These are phyloP conservation scores for Lichina pygmaea DNA, from an alignment of 495 filamentous ascomycete species.

Conservation along the genomic window DNA sequence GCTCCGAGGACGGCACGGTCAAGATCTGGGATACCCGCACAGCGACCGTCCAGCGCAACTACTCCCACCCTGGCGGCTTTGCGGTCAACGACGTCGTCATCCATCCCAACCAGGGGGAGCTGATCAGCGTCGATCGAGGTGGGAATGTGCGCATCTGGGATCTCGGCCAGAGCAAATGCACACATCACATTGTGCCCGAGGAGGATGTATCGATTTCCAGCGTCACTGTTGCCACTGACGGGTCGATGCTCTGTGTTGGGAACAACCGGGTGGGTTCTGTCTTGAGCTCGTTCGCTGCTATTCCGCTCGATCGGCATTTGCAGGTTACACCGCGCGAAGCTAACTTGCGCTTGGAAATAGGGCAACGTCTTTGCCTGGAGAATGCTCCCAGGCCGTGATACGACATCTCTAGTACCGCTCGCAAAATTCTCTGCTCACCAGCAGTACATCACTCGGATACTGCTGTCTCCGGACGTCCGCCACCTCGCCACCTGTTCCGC, in stretches of 20 bases:
- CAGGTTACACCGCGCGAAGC: not conserved
- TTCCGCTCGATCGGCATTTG: not conserved
- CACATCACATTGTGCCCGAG: conserved; percentile 86
- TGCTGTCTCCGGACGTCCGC: conserved; percentile 90
- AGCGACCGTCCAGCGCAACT: conserved; percentile 74
- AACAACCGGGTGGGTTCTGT: conserved; percentile 48
- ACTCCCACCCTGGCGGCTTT: conserved; percentile 38
- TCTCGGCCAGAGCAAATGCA: conserved; percentile 85
- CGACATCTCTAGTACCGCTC: conserved; percentile 70
- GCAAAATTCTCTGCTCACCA: conserved; percentile 82
- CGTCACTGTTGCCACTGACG: conserved; percentile 88
- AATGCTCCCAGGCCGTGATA: conserved; percentile 56
- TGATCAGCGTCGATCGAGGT: conserved; percentile 81
- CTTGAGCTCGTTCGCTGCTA: no score
- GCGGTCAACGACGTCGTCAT: conserved; percentile 93
- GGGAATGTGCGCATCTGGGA: conserved; percentile 95
- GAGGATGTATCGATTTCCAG: conserved; percentile 80
- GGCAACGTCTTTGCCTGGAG: conserved; percentile 95
- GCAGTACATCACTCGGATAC: conserved; percentile 81
- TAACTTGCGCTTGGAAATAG: conserved; percentile 18
- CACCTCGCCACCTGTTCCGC: conserved; percentile 93
- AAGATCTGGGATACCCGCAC: conserved; percentile 96
- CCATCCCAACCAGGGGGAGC: conserved; percentile 92
- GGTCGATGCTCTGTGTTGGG: conserved; percentile 78
- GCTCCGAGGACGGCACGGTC: conserved; percentile 86